Evolutionary conservation across 2,329 filamentous ascomycete species (phyloP), one percentile per base, ranked within the genome.

Genomic region (Monosporascus sp.): DNA sequence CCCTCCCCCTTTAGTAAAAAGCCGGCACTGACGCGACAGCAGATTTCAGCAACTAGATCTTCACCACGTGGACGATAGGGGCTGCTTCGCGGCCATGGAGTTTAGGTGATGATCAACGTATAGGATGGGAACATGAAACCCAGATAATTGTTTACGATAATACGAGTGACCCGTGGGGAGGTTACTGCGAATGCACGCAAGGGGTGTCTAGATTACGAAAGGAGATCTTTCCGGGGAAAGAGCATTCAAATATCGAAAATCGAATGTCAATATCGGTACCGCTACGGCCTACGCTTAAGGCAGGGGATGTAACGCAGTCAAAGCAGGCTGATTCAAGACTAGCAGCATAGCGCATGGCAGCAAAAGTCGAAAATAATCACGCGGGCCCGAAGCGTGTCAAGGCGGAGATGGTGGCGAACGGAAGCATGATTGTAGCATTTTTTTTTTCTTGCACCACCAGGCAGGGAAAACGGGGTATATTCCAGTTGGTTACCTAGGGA

Each of bases 11-110:
- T 35, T 35, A 11, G 47, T 24, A 41, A 48, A 22, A 51, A 55
- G 53, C 52, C 60, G 54, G 64, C 49, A 44, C 49, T 48, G 52
- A 39, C 38, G 48, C 15, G 31, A 3, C 5, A 35, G 15, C 60
- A 95, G 90, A 65, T 96, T 93, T 70, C 94, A 99, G 73, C 90
- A 96, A 71, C 78, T 97, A 62, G 89, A 96, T 67, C 77, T 99
- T 63, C 89, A 90, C 71, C 91, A 96, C 70, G 87, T 97, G 52
- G 82, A 89, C 54, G 88, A 96, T 70, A 81, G 78, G 65, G 92
- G 93, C 53, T 94, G 90, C 72, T 89, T 88, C 70, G 84, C 85
- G 63, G 88, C 90, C 57, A 83, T 96, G 73, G 94, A 99, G 73
- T 97, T 97, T 70, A 82, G 88, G 72, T 93, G 75, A 87, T 43